Conservation (phyloP, 2,329 filamentous ascomycete genomes). For the Pleurostoma richardsiae region DNA sequence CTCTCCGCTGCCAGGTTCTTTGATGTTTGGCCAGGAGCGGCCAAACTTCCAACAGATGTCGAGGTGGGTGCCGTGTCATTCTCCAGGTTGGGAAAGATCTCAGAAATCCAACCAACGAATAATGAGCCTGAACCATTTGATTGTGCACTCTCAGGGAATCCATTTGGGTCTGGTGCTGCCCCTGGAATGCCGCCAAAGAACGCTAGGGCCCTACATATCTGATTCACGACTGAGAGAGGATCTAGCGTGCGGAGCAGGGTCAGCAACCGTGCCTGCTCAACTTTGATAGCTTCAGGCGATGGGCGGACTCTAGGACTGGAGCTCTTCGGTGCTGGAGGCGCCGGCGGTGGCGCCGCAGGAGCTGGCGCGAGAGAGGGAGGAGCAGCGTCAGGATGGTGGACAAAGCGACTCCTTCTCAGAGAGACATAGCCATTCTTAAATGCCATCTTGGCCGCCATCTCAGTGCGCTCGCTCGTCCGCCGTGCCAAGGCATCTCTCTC, state of each 20-base stretch:
- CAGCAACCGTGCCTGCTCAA: constrained; percentile 55
- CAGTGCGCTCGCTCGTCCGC: constrained; percentile 57
- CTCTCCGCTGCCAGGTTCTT: constrained; percentile 20
- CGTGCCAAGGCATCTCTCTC: constrained; percentile 51
- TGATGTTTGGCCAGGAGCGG: constrained; percentile 7
- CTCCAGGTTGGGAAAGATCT: constrained; percentile 51
- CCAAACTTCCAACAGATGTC: constrained; percentile 12
- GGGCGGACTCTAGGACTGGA: constrained; percentile 13
- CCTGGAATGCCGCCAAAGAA: constrained; percentile 59
- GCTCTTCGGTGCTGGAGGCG: constrained; percentile 3
- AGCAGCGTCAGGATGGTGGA: constrained; percentile 22
- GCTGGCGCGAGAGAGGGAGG: constrained; percentile 2
- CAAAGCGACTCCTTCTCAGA: constrained; percentile 35
- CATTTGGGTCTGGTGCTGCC: constrained; percentile 43
- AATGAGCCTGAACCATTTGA: constrained; percentile 52
- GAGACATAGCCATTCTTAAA: constrained; percentile 49
- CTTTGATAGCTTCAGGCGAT: constrained; percentile 45
- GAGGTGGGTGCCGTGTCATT: constrained; percentile 6
- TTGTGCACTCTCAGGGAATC: constrained; percentile 51
- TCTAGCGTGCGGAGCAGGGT: constrained; percentile 51
- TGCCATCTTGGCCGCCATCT: constrained; percentile 50
- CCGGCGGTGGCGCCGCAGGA: constrained; percentile 4
- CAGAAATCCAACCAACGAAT: constrained; percentile 57
- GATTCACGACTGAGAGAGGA: constrained; percentile 53
- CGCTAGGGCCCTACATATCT: constrained; percentile 57